Evolutionary conservation across 176 grass and related monocot genomes (phyloP).

Genomic region (Lolium perenne): DNA sequence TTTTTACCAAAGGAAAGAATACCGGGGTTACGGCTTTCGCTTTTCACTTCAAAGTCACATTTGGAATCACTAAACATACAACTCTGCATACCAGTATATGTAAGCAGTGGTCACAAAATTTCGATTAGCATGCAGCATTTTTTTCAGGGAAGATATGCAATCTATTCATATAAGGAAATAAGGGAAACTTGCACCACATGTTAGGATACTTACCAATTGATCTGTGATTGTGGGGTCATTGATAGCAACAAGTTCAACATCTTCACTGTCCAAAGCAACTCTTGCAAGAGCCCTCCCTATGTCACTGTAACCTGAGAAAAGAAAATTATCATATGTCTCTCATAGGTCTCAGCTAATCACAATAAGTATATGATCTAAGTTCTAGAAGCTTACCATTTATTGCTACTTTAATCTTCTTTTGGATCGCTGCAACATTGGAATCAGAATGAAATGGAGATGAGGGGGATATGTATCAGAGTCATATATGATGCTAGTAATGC

Average conservation of each 20-base stretch:
- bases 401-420: background rate
- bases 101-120: background rate
- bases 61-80: slow-evolving; percentile 19
- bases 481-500: slow-evolving; percentile 3
- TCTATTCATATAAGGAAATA: background rate
- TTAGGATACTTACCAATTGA: slow-evolving; percentile 10
- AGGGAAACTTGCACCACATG: background rate
- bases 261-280: background rate
- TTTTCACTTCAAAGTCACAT: slow-evolving; percentile 23
- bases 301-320: background rate
- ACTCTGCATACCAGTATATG: slow-evolving; percentile 13
- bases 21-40: background rate
- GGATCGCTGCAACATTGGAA: background rate
- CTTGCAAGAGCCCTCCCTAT: background rate
- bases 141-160: background rate
- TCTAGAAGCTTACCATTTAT: slow-evolving; percentile 21
- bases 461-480: background rate
- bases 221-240: background rate
- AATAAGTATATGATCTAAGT: background rate
- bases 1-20: background rate
- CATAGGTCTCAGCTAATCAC: background rate
- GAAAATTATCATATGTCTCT: background rate
- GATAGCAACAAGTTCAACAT: background rate
- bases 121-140: background rate
- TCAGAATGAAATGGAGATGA: background rate